Evolutionary conservation across 148 eudicot species (phyloP), one percentile per base, ranked within the genome.

Genomic region (Drosera capensis): DNA sequence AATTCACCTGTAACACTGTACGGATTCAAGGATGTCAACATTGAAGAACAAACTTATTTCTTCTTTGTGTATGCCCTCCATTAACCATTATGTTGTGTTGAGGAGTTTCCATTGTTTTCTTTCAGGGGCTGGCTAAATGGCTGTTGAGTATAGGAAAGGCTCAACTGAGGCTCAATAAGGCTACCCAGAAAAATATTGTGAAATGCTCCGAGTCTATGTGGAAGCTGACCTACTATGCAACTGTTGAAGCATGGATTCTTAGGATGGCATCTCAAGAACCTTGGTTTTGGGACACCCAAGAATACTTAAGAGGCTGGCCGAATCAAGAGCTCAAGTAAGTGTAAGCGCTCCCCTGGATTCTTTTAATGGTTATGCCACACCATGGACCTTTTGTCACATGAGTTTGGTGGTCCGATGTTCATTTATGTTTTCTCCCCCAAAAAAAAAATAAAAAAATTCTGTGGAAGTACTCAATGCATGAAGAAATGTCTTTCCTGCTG

Each of bases 161-260:
- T 55, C 72, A 64, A 1, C 31, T 67, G 64, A 84, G 66, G 62
- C 49, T 71, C 29, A 56, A 72, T 7, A 69, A 73, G 40, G 59
- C 59, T 24, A 73, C 72, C 36, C 64, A 25, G 16, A 72, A 56
- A 28, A 90, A 90, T 56, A 60, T 90, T 42, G 55, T 34, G 15
- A 90, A 90, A 58, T 73, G 86, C 59, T 69, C 87, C 1, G 95
- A 90, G 71, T 90, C 95, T 20, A 62, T 90, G 70, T 90, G 97
- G 97, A 90, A 90, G 65, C 62, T 90, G 25, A 65, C 71, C 16
- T 90, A 90, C 70, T 90, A 90, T 61, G 87, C 79, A 37, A 62
- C 72, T 42, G 68, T 70, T 30, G 97, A 84, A 62, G 51, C 54
- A 20, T 80, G 71, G 47, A 40, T 80, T 52, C 59, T 90, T 52